Evolutionary conservation across 768 basidiomycete species (phyloP), one percentile per base, ranked within the genome.

Genomic region (Xerocomellus dryophilus): DNA sequence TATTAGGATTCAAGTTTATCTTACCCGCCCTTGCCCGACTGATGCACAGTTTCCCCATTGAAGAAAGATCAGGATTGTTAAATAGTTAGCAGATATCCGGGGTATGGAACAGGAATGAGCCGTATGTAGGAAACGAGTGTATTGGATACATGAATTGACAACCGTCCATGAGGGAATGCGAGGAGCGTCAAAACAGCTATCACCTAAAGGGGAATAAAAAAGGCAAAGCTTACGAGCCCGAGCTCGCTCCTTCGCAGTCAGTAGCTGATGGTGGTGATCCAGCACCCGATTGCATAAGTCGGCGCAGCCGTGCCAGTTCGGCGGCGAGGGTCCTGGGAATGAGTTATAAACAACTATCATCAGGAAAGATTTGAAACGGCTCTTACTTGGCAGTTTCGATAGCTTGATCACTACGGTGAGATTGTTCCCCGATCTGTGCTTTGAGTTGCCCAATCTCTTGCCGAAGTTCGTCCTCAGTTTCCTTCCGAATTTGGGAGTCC

Each of bases 271-370:
- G 49, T 43, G 71, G 60, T 58, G 66, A 61, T 51, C 70, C 73
- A 1, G 76, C 73, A 61, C 80, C 77, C 38, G 73, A 71, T 63
- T 81, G 86, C 83, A 92, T 90, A 38, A 92, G 76, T 60, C 89
- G 78, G 64, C 86, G 78, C 64, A 92, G 71, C 53, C 87, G 77
- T 45, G 81, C 79, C 42, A 91, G 74, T 66, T 91, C 89, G 27
- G 75, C 73, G 6, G 85, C 73, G 29, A 90, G 68, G 31, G 73
- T 71, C 62, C 88, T 88, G 61, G 25, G 50, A 5, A 20, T 18
- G 14, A 27, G 17, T 2, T 12, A 5, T 66, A 2, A 57, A 23
- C 34, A 44, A 38, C 17, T 0, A 9, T 17, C 27, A 2, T 10
- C 12, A 23, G 8, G 7, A 31, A 54, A 49, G 8, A 23, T 25